These are phyloP conservation scores for Neopestalotiopsis rosae DNA, from an alignment of 2,329 filamentous ascomycete species.

Conservation along the genomic window DNA sequence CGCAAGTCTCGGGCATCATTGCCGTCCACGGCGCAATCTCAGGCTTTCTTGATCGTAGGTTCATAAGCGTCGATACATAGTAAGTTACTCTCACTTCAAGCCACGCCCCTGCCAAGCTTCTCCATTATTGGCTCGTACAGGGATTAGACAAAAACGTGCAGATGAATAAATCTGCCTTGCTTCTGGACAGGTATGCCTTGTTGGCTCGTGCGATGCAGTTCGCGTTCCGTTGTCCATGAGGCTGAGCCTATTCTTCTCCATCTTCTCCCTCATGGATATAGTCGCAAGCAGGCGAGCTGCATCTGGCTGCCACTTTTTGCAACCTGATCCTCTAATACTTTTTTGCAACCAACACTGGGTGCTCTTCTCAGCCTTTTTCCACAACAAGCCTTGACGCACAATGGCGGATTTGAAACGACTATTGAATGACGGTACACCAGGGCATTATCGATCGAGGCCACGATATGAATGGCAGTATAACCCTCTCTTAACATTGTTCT, in stretches of 20 bases:
- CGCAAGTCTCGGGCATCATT: background rate
- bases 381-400: background rate
- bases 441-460: background rate
- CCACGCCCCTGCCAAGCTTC: background rate
- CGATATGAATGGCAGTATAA: background rate
- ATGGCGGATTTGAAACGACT: background rate
- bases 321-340: too few species aligned
- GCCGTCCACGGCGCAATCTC: constrained; percentile 11
- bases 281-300: too few species aligned
- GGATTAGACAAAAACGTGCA: too few species aligned
- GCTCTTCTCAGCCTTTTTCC: background rate
- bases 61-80: constrained; percentile 6
- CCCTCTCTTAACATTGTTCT: background rate
- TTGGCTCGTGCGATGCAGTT: background rate
- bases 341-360: too few species aligned
- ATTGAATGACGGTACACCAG: constrained; percentile 5
- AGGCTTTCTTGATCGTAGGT: too few species aligned
- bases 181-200: background rate
- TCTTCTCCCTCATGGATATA: background rate
- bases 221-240: background rate
- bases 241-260: background rate
- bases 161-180: background rate
- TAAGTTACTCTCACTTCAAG: background rate
- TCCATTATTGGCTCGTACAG: background rate
- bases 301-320: too few species aligned